Percentiles rank a stretch among this genome's conserved stretches.
phyloP scores from a whole-genome alignment of 164 flowering plant species.

The Umbellularia californica region DNA sequence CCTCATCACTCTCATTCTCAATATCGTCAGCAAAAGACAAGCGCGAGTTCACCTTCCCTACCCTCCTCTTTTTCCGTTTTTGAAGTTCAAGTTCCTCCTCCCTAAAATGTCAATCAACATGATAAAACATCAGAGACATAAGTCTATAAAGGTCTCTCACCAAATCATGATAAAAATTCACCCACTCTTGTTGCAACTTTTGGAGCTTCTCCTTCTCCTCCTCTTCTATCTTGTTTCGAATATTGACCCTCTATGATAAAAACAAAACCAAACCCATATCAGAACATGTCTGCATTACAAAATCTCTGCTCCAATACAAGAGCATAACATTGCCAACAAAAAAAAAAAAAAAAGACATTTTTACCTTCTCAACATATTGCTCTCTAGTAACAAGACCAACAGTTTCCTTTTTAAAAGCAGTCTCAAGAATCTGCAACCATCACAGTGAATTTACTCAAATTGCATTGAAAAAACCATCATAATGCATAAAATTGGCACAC shows the following conservation, averaged over 20 bases:
- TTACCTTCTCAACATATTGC: slow-evolving; percentile 96
- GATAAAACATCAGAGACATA: not conserved
- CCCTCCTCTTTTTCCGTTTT: slow-evolving; percentile 81
- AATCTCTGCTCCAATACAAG: not conserved
- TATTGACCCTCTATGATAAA: slow-evolving; percentile 68
- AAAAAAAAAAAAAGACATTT: not conserved
- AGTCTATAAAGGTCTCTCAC: not conserved
- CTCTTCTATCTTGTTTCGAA: slow-evolving; percentile 82
- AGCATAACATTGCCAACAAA: not conserved
- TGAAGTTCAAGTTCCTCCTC: slow-evolving; percentile 84
- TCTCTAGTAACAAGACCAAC: slow-evolving; percentile 99
- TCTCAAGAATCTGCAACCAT: slow-evolving; percentile 72
- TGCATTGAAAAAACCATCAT: too few relatives aligned
- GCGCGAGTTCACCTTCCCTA: slow-evolving; percentile 55
- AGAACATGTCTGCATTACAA: not conserved
- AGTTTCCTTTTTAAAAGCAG: slow-evolving; percentile 98
- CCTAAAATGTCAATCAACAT: slow-evolving; percentile 26
- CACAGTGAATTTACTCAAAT: not conserved
- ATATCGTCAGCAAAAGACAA: slow-evolving; percentile 83
- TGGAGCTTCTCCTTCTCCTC: slow-evolving; percentile 98
- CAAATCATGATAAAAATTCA: slow-evolving; percentile 7
- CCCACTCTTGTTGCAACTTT: slow-evolving; percentile 93
- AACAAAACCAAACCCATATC: not conserved
- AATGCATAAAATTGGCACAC: not conserved
- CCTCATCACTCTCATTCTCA: slow-evolving; percentile 77